A percentile compares a stretch with the other conserved stretches of the same genome.
Evolutionary conservation across 2,329 filamentous ascomycete species (phyloP).

Genomic region (Fusarium siculi): DNA sequence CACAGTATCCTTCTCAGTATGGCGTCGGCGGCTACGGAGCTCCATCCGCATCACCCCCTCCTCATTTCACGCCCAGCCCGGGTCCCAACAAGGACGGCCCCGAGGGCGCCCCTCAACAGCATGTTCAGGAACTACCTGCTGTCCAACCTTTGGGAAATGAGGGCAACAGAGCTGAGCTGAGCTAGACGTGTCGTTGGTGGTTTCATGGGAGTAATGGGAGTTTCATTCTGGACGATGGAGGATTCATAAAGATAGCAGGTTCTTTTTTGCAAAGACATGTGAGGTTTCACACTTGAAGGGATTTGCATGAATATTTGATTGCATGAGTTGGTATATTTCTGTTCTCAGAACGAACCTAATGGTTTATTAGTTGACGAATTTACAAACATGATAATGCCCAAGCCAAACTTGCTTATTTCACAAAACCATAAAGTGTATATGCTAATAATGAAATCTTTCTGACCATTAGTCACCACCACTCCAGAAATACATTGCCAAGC

Average conservation of each 20-base stretch:
- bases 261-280: constrained; percentile 19
- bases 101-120: constrained; percentile 20
- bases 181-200: constrained; percentile 17
- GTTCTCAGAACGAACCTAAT: constrained; percentile 17
- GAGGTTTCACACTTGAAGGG: constrained; percentile 9
- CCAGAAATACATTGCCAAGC: background rate
- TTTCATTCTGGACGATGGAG: background rate
- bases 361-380: constrained; percentile 18
- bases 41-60: constrained; percentile 42
- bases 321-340: constrained; percentile 35
- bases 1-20: constrained; percentile 39
- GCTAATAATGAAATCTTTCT: background rate
- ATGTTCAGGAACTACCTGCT: constrained; percentile 44
- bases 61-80: constrained; percentile 47
- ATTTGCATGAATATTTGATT: constrained; percentile 20
- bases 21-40: constrained; percentile 35
- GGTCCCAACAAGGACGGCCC: constrained; percentile 38
- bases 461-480: background rate
- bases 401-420: background rate
- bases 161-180: constrained; percentile 49
- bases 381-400: constrained; percentile 18
- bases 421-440: background rate
- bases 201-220: constrained; percentile 8
- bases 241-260: background rate
- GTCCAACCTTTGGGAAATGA: constrained; percentile 46